Conservation (phyloP, 169 alveolate genomes). For the Neospora caninum region DNA sequence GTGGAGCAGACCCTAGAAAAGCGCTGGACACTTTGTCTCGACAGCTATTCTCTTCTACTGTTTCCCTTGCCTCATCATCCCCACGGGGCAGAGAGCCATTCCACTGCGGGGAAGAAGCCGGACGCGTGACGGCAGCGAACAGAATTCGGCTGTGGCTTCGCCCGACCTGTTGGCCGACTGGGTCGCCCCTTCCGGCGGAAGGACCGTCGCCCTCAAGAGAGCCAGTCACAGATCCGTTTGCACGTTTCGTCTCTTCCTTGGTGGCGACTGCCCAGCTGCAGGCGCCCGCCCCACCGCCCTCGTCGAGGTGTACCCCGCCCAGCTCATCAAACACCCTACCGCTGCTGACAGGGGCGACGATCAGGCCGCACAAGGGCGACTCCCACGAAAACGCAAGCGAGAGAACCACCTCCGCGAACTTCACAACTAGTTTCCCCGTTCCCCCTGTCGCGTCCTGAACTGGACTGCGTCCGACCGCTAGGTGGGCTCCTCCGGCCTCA, state of each 20-base stretch:
- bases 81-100: no score
- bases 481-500: not conserved
- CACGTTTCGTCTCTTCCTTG: not conserved
- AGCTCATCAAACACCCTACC: not conserved
- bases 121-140: not conserved
- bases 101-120: not conserved
- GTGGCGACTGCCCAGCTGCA: not conserved
- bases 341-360: not conserved
- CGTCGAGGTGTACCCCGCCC: not conserved
- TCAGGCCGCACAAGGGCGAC: not conserved
- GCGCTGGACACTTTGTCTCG: no score
- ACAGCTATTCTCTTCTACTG: no score
- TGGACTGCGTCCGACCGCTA: not conserved
- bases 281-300: not conserved
- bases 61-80: not conserved
- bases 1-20: not conserved
- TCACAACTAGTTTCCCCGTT: not conserved
- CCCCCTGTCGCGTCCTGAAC: not conserved
- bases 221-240: not conserved
- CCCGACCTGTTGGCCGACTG: not conserved
- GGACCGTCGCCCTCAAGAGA: not conserved
- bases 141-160: not conserved
- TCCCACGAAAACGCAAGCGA: not conserved
- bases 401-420: conserved; percentile 12
- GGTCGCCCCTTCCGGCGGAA: not conserved